These are phyloP conservation scores for Cyberlindnera sargentensis DNA, from an alignment of 805 yeast genomes.

Conservation along the genomic window DNA sequence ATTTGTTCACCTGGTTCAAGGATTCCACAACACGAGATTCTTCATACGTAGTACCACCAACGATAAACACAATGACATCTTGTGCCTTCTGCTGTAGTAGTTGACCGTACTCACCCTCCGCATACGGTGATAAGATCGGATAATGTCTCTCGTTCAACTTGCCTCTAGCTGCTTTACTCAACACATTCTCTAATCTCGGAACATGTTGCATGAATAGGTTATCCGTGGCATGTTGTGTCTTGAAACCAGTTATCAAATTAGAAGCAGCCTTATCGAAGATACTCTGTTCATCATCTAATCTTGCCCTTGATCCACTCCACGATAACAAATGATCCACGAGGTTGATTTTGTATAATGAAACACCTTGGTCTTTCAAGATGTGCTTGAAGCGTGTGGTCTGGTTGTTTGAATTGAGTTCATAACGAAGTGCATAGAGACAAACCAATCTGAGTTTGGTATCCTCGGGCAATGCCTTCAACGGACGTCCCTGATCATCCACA, in stretches of 20 bases:
- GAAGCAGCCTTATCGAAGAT: conserved; percentile 24
- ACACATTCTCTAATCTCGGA: conserved; percentile 52
- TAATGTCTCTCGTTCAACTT: conserved; percentile 29
- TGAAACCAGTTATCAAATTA: conserved; percentile 27
- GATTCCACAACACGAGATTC: conserved; percentile 81
- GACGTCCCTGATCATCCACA: conserved; percentile 25
- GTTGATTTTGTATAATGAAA: conserved; percentile 19
- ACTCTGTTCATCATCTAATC: conserved; percentile 31
- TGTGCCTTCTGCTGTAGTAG: conserved; percentile 36
- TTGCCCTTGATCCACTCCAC: conserved; percentile 35
- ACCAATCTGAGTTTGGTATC: conserved; percentile 64
- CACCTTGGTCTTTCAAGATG: conserved; percentile 30
- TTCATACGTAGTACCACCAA: conserved; percentile 91
- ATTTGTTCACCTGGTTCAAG: conserved; percentile 46
- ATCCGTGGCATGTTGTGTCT: conserved; percentile 37
- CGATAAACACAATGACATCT: conserved; percentile 63
- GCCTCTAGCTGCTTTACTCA: conserved; percentile 30
- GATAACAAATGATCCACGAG: conserved; percentile 35
- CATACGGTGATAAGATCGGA: conserved; percentile 36
- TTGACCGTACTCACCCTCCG: conserved; percentile 11
- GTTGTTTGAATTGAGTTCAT: conserved; percentile 45
- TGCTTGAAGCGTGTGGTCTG: conserved; percentile 33
- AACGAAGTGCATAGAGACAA: conserved; percentile 66
- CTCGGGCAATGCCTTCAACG: conserved; percentile 36
- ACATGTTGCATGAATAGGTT: conserved; percentile 88